phyloP scores from a whole-genome alignment of 176 grass and related monocot genomes.

The Juncus effusus region DNA sequence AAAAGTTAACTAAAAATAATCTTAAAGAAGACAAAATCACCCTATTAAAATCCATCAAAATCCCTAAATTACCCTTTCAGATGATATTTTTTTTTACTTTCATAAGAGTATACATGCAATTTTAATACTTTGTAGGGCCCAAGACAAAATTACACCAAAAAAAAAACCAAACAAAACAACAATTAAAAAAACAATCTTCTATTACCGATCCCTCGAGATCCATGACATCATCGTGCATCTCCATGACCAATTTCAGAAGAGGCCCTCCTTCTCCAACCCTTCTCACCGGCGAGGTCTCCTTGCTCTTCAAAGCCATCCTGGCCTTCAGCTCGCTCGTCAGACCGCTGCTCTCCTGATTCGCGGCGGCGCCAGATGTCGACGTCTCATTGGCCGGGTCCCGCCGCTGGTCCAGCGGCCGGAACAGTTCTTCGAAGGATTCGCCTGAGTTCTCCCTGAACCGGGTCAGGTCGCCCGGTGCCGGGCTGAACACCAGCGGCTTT shows the following conservation, averaged over 20 bases:
- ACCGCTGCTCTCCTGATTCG: constrained; percentile 46
- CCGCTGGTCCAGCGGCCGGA: constrained; percentile 55
- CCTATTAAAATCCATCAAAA: no score
- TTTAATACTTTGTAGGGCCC: neutral
- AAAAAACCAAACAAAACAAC: constrained; percentile 24
- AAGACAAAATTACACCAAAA: constrained; percentile 16
- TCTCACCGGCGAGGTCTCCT: constrained; percentile 42
- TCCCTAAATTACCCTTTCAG: no score
- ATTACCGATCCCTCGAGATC: constrained; percentile 73
- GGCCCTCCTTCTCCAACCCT: constrained; percentile 45
- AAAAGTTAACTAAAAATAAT: no score
- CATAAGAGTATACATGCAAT: no score
- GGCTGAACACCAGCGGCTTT: constrained; percentile 38
- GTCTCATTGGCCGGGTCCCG: constrained; percentile 55
- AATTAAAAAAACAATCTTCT: constrained; percentile 16
- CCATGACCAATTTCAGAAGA: constrained; percentile 58
- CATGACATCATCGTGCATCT: constrained; percentile 45
- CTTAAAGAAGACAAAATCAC: no score
- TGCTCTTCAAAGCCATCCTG: constrained; percentile 69
- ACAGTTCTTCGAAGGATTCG: constrained; percentile 89
- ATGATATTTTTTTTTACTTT: no score
- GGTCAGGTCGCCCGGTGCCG: constrained; percentile 34
- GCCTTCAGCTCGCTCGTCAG: constrained; percentile 60
- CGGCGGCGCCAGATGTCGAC: constrained; percentile 63
- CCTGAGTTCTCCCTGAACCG: constrained; percentile 89